Evolutionary conservation across 768 basidiomycete genomes (phyloP), one percentile per base, ranked within the genome.

Genomic region (Cystobasidium tubakii): DNA sequence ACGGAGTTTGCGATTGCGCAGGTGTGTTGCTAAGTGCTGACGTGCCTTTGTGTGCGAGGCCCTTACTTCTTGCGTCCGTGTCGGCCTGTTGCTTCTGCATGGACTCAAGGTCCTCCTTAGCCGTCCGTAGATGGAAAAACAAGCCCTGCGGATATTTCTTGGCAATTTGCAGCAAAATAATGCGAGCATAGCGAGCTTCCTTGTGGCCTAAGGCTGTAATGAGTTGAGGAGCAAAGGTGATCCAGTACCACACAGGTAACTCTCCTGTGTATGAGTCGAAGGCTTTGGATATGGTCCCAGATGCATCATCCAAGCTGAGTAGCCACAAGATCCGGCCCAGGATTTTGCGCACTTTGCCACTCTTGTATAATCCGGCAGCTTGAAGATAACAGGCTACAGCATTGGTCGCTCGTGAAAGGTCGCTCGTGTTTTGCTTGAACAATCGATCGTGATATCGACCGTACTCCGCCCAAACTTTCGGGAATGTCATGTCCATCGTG

Each of bases 401-500:
- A 80, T 89, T 90, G 1, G 89, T 90, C 1, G 92, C 96, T 76
- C 88, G 85, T 2, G 85, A 82, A 42, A 79, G 76, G 65, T 83
- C 82, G 62, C 77, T 84, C 1, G 91, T 89, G 42, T 85, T 83
- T 60, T 95, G 92, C 78, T 92, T 90, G 85, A 95, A 97, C 84
- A 93, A 87, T 46, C 87, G 87, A 81, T 99, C 96, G 76, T 90
- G 94, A 81, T 86, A 97, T 76, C 88, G 86, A 57, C 94, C 96
- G 95, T 94, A 99, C 80, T 97, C 93, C 0, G 92, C 92, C 96
- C 96, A 99, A 3, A 92, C 92, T 81, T 97, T 98, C 0, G 95
- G 88, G 81, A 97, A 89, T 62, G 84, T 84, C 86, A 96, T 90
- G 80, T 99, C 96, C 81, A 97, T 86, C 81, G 97, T 93, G 39